Conservation (phyloP, 768 basidiomycete genomes). For the Tylopilus cervinicoccineus region DNA sequence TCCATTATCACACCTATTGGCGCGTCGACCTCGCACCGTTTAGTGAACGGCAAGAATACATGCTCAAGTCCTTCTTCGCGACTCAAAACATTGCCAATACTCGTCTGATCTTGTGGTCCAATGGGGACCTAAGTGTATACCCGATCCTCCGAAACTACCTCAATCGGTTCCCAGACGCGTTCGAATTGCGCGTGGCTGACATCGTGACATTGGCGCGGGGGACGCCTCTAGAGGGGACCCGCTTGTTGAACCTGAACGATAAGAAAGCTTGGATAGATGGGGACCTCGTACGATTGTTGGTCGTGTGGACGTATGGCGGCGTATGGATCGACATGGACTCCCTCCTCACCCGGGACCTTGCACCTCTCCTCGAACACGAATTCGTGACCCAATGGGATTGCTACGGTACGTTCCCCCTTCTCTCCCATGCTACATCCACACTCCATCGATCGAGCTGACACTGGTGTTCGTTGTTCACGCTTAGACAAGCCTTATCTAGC, state of each 20-base stretch:
- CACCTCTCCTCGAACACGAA: conserved; percentile 87
- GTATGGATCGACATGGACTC: conserved; percentile 99
- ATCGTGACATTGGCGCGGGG: conserved; percentile 62
- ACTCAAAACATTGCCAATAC: conserved; percentile 71
- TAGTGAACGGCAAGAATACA: conserved; percentile 78
- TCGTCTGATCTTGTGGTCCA: conserved; percentile 87
- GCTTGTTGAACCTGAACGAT: conserved; percentile 59
- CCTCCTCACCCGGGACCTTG: conserved; percentile 80
- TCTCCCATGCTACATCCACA: not conserved
- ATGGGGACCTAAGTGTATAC: conserved; percentile 64
- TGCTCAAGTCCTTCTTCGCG: conserved; percentile 91
- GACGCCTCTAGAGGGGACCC: conserved; percentile 70
- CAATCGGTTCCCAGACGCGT: conserved; percentile 59
- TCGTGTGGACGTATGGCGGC: conserved; percentile 88
- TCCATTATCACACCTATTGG: conserved; percentile 92
- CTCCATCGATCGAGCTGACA: not conserved
- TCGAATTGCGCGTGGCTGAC: conserved; percentile 68
- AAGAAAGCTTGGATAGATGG: conserved; percentile 92
- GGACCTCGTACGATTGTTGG: conserved; percentile 82
- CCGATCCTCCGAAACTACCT: conserved; percentile 59
- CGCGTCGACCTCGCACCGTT: conserved; percentile 83
- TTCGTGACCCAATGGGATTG: conserved; percentile 99
- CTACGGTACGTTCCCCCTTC: conserved; percentile 58
- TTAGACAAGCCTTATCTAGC: conserved; percentile 71
- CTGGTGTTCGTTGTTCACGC: not conserved